Base-by-base conservation (phyloP, 106 monocot species). In the Xerophyta viscosa region DNA sequence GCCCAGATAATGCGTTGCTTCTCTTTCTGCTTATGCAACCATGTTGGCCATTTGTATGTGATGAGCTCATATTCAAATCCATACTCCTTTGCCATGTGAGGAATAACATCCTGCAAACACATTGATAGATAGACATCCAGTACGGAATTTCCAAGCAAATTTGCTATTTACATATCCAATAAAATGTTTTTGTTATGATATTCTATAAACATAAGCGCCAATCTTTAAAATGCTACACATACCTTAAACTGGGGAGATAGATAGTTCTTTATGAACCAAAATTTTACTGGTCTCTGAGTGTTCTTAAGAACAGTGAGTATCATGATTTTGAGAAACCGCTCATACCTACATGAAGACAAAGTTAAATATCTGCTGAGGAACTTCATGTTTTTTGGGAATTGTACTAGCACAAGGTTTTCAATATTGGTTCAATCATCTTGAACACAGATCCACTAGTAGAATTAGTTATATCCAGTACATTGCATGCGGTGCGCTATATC, bases 251-350 rank as follows among this genome's bases (percentile, higher is more conserved):
- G 96, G 60, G 96, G 96, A 47, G 96, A 96, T 31, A 96, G 96
- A 61, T 96, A 96, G 58, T 96, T 96, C 51, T 96, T 96, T 33
- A 96, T 96, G 68, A 96, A 96, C 96, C 96, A 96, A 70, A 96
- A 96, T 65, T 96, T 96, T 27, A 85, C 85, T 1, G 96, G 89
- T 29, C 96, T 73, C 44, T 69, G 50, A 24, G 89, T 96, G 50
- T 96, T 89, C 72, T 76, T 89, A 19, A 96, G 73, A 42, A 96
- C 89, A 65, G 85, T 96, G 12, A 96, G 63, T 29, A 96, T 86
- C 96, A 96, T 96, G 50, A 96, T 96, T 62, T 96, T 96, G 50
- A 82, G 66, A 67, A 96, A 96, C 19, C 96, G 81, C 42, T 96
- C 96, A 64, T 96, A 96, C 63, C 96, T 96, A 68, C 5, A 77